Conservation (phyloP, 495 filamentous ascomycete species). For the Xylaria longipes region DNA sequence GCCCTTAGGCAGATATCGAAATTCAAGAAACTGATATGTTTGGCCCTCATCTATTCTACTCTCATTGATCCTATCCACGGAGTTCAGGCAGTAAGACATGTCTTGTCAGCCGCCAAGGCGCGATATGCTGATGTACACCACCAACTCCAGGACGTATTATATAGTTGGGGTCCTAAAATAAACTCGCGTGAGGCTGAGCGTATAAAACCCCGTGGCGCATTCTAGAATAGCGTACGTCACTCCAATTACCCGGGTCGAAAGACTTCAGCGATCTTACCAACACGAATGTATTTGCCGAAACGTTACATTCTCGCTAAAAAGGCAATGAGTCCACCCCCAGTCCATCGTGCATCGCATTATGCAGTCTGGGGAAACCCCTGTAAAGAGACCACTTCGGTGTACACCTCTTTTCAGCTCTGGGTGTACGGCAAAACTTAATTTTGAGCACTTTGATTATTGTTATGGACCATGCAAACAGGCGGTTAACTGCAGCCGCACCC, state of each 20-base stretch:
- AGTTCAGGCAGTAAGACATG: conserved; percentile 5
- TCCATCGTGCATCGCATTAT: background rate
- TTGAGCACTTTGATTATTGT: background rate
- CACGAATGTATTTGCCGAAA: background rate
- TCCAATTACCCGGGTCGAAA: background rate
- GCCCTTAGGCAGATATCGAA: background rate
- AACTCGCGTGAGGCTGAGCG: conserved; percentile 16
- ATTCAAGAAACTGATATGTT: background rate
- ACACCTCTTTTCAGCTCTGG: background rate
- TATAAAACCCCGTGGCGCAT: background rate
- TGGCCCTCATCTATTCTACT: background rate
- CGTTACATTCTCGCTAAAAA: conserved; percentile 3
- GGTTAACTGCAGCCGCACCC: background rate
- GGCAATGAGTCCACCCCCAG: conserved; percentile 11
- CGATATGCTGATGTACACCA: conserved; percentile 6
- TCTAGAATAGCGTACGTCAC: conserved; percentile 5
- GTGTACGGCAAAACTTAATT: background rate
- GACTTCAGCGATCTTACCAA: background rate
- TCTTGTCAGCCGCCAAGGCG: conserved; percentile 22
- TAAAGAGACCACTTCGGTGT: background rate
- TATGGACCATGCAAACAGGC: background rate
- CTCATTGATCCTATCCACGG: background rate
- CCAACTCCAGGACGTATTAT: background rate
- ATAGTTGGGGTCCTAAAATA: conserved; percentile 18
- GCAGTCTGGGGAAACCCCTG: conserved; percentile 9